A percentile compares a stretch with the other conserved stretches of the same genome.
phyloP scores from a whole-genome alignment of 169 alveolate species.

The Eimeria sp. region DNA sequence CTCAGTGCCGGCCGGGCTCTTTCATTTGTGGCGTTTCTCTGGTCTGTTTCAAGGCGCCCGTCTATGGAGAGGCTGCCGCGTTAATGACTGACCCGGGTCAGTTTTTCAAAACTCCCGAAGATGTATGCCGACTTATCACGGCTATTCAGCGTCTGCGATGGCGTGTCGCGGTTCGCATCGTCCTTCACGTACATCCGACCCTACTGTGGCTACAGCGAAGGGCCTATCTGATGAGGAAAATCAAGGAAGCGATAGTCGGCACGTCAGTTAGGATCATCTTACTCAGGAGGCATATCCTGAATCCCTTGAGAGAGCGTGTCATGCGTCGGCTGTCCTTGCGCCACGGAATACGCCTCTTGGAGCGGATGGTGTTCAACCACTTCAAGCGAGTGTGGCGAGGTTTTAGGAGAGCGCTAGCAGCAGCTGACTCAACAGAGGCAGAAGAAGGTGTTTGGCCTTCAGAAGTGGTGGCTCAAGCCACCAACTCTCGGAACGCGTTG shows the following conservation, averaged over 20 bases:
- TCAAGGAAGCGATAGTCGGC: constrained; percentile 8
- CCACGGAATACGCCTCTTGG: constrained; percentile 3
- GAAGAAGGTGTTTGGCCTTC: background rate
- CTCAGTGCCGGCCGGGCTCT: constrained; percentile 33
- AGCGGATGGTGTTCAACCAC: background rate
- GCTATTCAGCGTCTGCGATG: constrained; percentile 33
- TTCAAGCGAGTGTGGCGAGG: constrained; percentile 9
- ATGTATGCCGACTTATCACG: background rate
- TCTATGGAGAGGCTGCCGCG: constrained; percentile 41
- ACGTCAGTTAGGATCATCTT: constrained; percentile 32
- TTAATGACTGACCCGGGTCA: constrained; percentile 32
- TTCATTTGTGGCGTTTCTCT: constrained; percentile 54
- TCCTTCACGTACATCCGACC: constrained; percentile 15
- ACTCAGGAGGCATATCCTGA: constrained; percentile 12
- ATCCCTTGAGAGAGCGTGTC: constrained; percentile 28
- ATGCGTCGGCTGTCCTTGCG: constrained; percentile 5
- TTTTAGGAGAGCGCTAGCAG: background rate
- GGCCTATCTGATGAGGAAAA: constrained; percentile 7
- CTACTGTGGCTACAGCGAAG: constrained; percentile 53
- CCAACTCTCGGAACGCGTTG: too few species aligned
- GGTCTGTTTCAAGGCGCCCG: constrained; percentile 45
- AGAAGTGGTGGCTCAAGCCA: too few species aligned
- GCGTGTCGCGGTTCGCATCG: constrained; percentile 50
- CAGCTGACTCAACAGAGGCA: background rate
- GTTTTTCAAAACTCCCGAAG: constrained; percentile 12